Percentiles rank a stretch among this genome's conserved stretches.
These are phyloP conservation scores for Hyphopichia buzzinii DNA, from an alignment of 1,139 yeast species.

Conservation along the genomic window DNA sequence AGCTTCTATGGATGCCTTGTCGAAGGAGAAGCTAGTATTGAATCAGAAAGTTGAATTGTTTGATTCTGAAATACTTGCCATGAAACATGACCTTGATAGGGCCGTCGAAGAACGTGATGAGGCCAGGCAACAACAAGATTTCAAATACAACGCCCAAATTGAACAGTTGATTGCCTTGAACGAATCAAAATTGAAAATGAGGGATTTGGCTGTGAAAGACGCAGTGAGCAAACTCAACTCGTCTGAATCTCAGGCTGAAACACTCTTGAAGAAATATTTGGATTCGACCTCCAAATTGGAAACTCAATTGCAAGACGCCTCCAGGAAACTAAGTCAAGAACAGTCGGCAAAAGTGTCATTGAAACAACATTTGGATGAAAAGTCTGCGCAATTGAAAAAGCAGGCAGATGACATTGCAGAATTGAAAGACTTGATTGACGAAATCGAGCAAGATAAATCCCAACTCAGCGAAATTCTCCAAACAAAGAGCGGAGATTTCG, in stretches of 20 bases:
- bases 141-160: slow-evolving; percentile 27
- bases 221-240: slow-evolving; percentile 3
- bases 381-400: neutral
- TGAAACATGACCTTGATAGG: neutral
- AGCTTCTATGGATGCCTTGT: slow-evolving; percentile 6
- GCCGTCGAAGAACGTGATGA: neutral
- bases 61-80: neutral
- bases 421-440: slow-evolving; percentile 1
- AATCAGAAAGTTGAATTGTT: neutral
- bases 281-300: too few relatives aligned
- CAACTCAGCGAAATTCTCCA: neutral
- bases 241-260: neutral
- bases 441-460: neutral
- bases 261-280: too few relatives aligned
- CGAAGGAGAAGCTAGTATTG: neutral
- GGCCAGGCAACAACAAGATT: slow-evolving; percentile 17
- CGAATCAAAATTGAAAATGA: slow-evolving; percentile 23
- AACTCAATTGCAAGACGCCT: too few relatives aligned
- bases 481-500: too few relatives aligned
- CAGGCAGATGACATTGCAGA: slow-evolving; percentile 2
- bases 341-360: too few relatives aligned
- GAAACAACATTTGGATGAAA: too few relatives aligned
- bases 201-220: neutral
- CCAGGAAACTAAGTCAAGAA: too few relatives aligned
- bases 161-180: slow-evolving; percentile 26